Conservation (phyloP, 2,329 filamentous ascomycete genomes). For the Chrysoporthe puriensis region DNA sequence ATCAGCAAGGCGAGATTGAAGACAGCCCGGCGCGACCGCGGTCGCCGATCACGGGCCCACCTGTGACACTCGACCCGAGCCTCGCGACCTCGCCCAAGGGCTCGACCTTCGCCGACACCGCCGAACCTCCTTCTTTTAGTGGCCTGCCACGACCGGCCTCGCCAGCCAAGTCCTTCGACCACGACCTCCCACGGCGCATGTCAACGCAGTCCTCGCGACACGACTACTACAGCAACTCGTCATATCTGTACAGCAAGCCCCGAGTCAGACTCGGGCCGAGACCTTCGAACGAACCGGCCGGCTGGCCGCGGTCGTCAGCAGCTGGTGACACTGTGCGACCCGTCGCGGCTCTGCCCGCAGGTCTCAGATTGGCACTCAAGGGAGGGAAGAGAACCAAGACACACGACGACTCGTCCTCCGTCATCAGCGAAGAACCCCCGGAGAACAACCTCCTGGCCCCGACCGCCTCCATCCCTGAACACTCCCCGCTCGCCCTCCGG, state of each 20-base stretch:
- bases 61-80: constrained; percentile 56
- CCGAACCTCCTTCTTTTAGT: constrained; percentile 56
- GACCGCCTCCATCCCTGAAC: constrained; percentile 42
- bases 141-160: constrained; percentile 51
- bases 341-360: constrained; percentile 77
- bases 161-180: constrained; percentile 48
- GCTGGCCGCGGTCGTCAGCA: constrained; percentile 60
- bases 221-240: constrained; percentile 54
- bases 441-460: constrained; percentile 43
- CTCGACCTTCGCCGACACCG: constrained; percentile 53
- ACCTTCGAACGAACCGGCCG: constrained; percentile 70
- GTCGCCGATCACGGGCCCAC: constrained; percentile 40
- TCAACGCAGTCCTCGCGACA: constrained; percentile 57
- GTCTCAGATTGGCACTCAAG: constrained; percentile 72
- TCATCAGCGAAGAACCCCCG: constrained; percentile 40
- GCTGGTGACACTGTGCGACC: constrained; percentile 65
- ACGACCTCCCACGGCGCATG: constrained; percentile 44
- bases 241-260: constrained; percentile 63
- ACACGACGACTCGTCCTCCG: constrained; percentile 41
- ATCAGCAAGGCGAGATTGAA: constrained; percentile 33
- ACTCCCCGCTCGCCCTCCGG: constrained; percentile 33
- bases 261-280: constrained; percentile 90
- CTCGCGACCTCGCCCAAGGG: constrained; percentile 55
- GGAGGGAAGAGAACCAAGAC: constrained; percentile 56
- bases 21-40: constrained; percentile 35